Percentiles rank a stretch among this genome's conserved stretches.
These are phyloP conservation scores for Sindora glabra DNA, from an alignment of 306 rosid species.

Conservation along the genomic window DNA sequence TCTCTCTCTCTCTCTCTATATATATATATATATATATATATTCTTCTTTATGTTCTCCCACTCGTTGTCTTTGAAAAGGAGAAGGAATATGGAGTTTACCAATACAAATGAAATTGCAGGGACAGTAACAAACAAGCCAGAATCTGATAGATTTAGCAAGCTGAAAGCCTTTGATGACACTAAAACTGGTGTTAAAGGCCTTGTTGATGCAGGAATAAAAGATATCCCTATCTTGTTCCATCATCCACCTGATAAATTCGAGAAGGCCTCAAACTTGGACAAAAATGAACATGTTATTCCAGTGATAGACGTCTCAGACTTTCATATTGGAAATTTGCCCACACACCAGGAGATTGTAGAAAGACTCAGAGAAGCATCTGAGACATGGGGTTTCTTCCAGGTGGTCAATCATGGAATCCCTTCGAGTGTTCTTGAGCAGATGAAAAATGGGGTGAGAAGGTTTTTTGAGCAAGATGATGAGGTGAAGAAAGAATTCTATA, in stretches of 20 bases:
- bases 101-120: too few species aligned
- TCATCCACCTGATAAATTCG: neutral
- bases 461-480: constrained; percentile 20
- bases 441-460: constrained; percentile 6
- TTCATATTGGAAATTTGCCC: neutral
- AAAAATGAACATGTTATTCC: too few species aligned
- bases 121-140: too few species aligned
- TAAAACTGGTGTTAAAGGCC: neutral
- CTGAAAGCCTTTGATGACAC: neutral
- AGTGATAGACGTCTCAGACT: neutral
- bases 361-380: neutral
- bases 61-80: too few species aligned
- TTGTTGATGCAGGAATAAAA: neutral
- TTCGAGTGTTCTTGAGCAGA: constrained; percentile 3
- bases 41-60: too few species aligned
- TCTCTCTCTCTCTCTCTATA: too few species aligned
- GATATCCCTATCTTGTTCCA: neutral
- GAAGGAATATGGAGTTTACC: too few species aligned
- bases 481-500: constrained; percentile 8
- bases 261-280: neutral
- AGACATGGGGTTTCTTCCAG: constrained; percentile 22
- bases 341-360: neutral
- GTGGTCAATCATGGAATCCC: constrained; percentile 23
- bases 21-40: too few species aligned
- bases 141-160: neutral